Evolutionary conservation across 805 yeast species (phyloP), one percentile per base, ranked within the genome.

Genomic region (Candida orba): DNA sequence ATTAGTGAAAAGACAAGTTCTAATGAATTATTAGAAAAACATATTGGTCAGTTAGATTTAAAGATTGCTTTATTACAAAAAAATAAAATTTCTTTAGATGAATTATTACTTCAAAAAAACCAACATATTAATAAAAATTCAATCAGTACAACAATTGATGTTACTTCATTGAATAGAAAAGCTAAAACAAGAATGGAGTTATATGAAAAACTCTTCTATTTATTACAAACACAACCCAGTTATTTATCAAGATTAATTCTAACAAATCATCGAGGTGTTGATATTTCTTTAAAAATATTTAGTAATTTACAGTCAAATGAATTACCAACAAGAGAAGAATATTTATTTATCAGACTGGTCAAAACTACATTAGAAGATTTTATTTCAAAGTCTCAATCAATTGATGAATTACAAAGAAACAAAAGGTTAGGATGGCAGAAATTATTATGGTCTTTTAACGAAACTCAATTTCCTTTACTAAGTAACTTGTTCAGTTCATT

Each of bases 181-280:
- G 57, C 75, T 10, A 67, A 72, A 46, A 70, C 69, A 22, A 69
- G 86, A 46, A 67, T 80, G 40, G 89, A 81, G 47, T 62, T 78
- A 1, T 85, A 84, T 61, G 96, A 83, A 53, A 83, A 85, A 20
- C 57, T 91, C 41, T 81, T 93, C 52, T 93, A 83, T 56, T 64
- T 91, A 23, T 62, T 93, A 36, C 98, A 93, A 59, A 84, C 95
- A 0, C 87, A 86, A 54, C 85, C 95, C 0, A 59, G 62, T 1
- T 91, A 91, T 55, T 71, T 90, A 57, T 69, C 79, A 2, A 64
- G 78, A 13, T 60, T 87, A 31, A 75, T 78, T 43, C 60, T 66
- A 14, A 53, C 61, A 9, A 62, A 65, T 34, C 50, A 49, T 33
- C 52, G 58, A 39, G 62, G 60, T 37, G 52, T 50, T 37, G 58